These are phyloP conservation scores for Vitis rupestris DNA, from an alignment of 164 flowering plant genomes.

Conservation along the genomic window DNA sequence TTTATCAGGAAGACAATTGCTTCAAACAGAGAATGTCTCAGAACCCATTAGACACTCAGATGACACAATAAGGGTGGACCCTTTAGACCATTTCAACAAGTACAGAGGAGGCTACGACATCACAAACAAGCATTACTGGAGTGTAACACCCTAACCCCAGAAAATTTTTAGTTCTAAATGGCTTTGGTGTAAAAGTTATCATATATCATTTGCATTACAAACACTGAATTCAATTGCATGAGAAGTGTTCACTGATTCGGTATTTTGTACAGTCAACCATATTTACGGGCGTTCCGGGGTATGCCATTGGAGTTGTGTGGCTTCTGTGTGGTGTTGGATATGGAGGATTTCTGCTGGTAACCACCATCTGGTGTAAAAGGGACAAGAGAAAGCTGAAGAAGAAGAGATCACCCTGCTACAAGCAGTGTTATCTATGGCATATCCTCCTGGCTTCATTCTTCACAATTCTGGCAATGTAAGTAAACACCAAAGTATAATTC, in stretches of 20 bases:
- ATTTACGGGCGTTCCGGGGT: slow-evolving; percentile 72
- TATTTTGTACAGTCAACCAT: slow-evolving; percentile 57
- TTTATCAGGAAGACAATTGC: slow-evolving; percentile 32
- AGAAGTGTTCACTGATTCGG: too few species aligned
- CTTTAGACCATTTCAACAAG: slow-evolving; percentile 59
- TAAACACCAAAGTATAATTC: not conserved
- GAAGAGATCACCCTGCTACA: slow-evolving; percentile 32
- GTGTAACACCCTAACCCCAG: slow-evolving; percentile 46
- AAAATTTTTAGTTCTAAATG: too few species aligned
- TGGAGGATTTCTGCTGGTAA: slow-evolving; percentile 40
- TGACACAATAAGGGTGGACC: slow-evolving; percentile 71
- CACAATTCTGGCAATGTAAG: slow-evolving; percentile 75
- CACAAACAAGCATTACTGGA: slow-evolving; percentile 84
- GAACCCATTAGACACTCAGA: slow-evolving; percentile 21
- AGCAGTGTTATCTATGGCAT: slow-evolving; percentile 45
- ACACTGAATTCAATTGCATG: too few species aligned
- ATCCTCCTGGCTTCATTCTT: slow-evolving; percentile 41
- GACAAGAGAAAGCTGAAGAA: slow-evolving; percentile 25
- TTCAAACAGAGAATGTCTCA: slow-evolving; percentile 27
- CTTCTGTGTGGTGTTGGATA: slow-evolving; percentile 58
- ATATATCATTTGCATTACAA: too few species aligned
- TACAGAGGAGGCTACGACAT: slow-evolving; percentile 87
- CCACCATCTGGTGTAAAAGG: slow-evolving; percentile 16
- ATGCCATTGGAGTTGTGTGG: slow-evolving; percentile 63
- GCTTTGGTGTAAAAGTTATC: not conserved